Percentiles rank a stretch among this genome's conserved stretches.
Evolutionary conservation across 257 asterid species (phyloP).

Genomic region (Nyctanthes arbortristis): DNA sequence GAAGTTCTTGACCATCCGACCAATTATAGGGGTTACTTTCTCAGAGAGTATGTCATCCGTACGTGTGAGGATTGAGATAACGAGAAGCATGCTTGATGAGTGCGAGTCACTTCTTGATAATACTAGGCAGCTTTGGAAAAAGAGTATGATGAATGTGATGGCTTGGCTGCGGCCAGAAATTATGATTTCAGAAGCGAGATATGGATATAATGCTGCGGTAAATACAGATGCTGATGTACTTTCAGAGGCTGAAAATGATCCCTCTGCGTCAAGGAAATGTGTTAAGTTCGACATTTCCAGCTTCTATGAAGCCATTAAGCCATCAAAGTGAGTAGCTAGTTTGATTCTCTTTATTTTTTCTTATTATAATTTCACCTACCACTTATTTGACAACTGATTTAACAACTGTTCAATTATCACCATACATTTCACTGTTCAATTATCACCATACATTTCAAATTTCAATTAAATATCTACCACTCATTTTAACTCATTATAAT

Average conservation of each 20-base stretch:
- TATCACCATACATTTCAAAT: too few relatives aligned
- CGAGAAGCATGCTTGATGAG: slow-evolving; percentile 55
- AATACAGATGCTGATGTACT: slow-evolving; percentile 37
- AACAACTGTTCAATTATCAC: too few relatives aligned
- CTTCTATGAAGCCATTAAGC: slow-evolving; percentile 95
- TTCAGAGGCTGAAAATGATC: slow-evolving; percentile 33
- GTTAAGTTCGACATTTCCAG: slow-evolving; percentile 68
- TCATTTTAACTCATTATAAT: too few relatives aligned
- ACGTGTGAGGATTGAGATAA: slow-evolving; percentile 71
- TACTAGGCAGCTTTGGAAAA: slow-evolving; percentile 84
- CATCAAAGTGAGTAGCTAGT: slow-evolving; percentile 96
- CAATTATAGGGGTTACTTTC: slow-evolving; percentile 40
- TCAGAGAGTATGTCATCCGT: slow-evolving; percentile 45
- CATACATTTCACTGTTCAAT: too few relatives aligned
- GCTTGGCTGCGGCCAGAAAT: slow-evolving; percentile 95
- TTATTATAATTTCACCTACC: too few relatives aligned
- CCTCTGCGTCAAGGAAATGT: slow-evolving; percentile 38
- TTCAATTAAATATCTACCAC: too few relatives aligned
- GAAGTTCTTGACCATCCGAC: slow-evolving; percentile 76
- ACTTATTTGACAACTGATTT: too few relatives aligned
- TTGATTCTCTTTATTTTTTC: too few relatives aligned
- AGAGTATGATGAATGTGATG: slow-evolving; percentile 83
- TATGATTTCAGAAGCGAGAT: slow-evolving; percentile 85
- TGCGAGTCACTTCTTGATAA: slow-evolving; percentile 76
- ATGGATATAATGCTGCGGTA: slow-evolving; percentile 44